phyloP scores from a whole-genome alignment of 2,329 filamentous ascomycete species.

The Trichoderma sp. region DNA sequence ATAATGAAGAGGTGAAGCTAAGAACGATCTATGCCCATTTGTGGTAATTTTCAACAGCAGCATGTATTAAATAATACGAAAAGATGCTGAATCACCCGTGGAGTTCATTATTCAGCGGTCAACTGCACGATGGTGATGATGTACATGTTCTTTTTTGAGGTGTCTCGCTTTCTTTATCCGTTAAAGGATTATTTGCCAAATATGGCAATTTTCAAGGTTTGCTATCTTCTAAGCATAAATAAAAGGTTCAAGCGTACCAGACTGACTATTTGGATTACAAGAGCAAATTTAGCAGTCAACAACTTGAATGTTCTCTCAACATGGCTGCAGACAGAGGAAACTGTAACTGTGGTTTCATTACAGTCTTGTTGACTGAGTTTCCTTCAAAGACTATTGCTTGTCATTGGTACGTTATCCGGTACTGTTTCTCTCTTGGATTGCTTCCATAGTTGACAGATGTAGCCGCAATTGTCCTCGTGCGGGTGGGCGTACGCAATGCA shows the following conservation, averaged over 20 bases:
- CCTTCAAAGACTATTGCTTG: not conserved
- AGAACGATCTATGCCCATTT: not conserved
- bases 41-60: not conserved
- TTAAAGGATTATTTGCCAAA: not conserved
- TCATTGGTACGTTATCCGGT: not conserved
- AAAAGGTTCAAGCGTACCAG: not conserved
- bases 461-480: not conserved
- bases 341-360: not conserved
- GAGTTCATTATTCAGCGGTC: not conserved
- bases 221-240: not conserved
- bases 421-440: fast-evolving
- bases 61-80: not conserved
- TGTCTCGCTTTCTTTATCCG: not conserved
- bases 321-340: not conserved
- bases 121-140: not conserved
- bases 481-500: not conserved
- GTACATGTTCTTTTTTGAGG: not conserved
- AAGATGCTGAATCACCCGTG: not conserved
- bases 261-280: not conserved
- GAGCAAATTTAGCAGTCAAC: not conserved
- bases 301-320: not conserved
- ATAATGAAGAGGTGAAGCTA: not conserved
- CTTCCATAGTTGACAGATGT: not conserved
- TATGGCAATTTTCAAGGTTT: not conserved
- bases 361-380: not conserved